Percentiles rank a stretch among this genome's conserved stretches.
Conservation (phyloP, 2,329 filamentous ascomycete species). For the Calonectria honghensis region DNA sequence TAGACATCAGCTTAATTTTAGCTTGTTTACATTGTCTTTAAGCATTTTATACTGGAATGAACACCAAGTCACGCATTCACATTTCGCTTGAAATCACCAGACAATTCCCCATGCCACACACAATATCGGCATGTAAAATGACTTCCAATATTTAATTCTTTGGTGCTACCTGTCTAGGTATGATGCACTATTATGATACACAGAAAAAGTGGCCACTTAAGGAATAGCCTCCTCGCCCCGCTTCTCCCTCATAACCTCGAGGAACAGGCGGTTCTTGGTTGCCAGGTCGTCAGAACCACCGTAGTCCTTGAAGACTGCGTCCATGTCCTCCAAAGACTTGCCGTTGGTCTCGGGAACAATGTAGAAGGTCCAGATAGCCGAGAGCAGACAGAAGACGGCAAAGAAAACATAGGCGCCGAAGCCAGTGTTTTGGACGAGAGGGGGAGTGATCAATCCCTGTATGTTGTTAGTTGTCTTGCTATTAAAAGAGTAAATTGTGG, state of each 20-base stretch:
- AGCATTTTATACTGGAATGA: not conserved
- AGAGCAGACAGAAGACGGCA: slow-evolving; percentile 73
- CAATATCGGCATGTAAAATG: not conserved
- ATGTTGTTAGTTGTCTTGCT: not conserved
- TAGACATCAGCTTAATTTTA: not conserved
- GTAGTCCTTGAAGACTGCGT: slow-evolving; percentile 57
- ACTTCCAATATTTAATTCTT: not conserved
- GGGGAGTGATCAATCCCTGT: slow-evolving; percentile 72
- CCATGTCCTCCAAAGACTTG: slow-evolving; percentile 72
- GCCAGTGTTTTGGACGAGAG: slow-evolving; percentile 61
- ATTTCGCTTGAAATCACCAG: not conserved
- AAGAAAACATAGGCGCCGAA: slow-evolving; percentile 75
- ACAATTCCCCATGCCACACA: not conserved
- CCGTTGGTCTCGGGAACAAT: slow-evolving; percentile 75
- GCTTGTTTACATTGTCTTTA: not conserved
- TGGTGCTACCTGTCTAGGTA: not conserved
- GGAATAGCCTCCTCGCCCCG: not conserved
- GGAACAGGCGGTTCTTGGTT: slow-evolving; percentile 38
- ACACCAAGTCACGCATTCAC: not conserved
- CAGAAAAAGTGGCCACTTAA: not conserved
- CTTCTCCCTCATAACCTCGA: slow-evolving; percentile 40
- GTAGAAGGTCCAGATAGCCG: slow-evolving; percentile 69
- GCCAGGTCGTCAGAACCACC: slow-evolving; percentile 38
- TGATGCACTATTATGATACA: not conserved
- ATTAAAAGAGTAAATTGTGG: not conserved